Evolutionary conservation across 805 yeast species (phyloP).

Genomic region (Myxozyma neglecta): DNA sequence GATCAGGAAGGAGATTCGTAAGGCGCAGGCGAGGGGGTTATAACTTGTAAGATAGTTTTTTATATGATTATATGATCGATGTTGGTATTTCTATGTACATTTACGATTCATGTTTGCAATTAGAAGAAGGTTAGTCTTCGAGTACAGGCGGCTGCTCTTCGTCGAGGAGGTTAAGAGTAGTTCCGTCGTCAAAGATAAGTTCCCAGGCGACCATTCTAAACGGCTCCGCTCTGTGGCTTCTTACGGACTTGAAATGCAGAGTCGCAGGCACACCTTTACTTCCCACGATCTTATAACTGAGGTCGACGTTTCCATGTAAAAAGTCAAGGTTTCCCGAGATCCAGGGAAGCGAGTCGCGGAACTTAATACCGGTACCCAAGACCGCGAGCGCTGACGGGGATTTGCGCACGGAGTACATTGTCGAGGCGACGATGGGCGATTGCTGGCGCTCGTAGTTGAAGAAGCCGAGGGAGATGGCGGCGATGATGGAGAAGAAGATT

Average conservation of each 20-base stretch:
- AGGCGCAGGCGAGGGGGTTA: conserved; percentile 35
- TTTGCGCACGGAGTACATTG: conserved; percentile 81
- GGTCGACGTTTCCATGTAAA: conserved; percentile 75
- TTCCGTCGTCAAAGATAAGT: conserved; percentile 50
- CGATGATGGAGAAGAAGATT: conserved; percentile 55
- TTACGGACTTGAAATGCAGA: conserved; percentile 66
- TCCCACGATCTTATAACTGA: conserved; percentile 71
- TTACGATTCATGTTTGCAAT: no score
- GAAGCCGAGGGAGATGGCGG: conserved; percentile 59
- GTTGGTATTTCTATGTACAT: background rate
- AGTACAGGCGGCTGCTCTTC: conserved; percentile 43
- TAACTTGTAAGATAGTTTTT: conserved; percentile 3
- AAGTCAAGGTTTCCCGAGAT: conserved; percentile 81
- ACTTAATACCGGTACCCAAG: conserved; percentile 76
- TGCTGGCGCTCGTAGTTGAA: conserved; percentile 91
- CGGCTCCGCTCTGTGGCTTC: conserved; percentile 57
- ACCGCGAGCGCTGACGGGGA: conserved; percentile 59
- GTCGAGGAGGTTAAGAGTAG: conserved; percentile 39
- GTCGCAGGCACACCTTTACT: conserved; percentile 50
- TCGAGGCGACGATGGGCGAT: conserved; percentile 84
- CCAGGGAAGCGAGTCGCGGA: conserved; percentile 82
- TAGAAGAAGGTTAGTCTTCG: no score
- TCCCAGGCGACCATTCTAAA: conserved; percentile 67
- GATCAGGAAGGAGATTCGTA: conserved; percentile 41
- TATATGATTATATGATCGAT: background rate